Conservation (phyloP, 1,139 yeast species). For the Geotrichum phurueaensis region DNA sequence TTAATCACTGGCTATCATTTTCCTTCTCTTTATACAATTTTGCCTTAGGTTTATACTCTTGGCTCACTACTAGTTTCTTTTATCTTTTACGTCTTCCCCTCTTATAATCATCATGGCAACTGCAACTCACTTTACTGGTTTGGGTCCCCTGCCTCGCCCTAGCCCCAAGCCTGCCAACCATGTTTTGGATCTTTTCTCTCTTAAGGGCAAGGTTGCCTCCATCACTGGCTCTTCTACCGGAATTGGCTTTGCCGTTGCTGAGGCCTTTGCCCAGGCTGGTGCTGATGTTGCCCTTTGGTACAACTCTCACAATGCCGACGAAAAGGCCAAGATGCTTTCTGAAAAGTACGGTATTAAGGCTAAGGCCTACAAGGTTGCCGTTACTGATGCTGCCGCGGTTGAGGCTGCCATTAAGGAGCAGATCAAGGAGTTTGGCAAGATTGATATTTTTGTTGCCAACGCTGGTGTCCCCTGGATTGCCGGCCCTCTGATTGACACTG, state of each 20-base stretch:
- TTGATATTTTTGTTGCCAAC: conserved; percentile 82
- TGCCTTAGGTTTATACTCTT: not conserved
- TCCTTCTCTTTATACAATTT: not conserved
- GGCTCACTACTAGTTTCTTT: not conserved
- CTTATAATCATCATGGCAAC: conserved; percentile 12
- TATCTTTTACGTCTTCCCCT: not conserved
- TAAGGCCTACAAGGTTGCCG: conserved; percentile 67
- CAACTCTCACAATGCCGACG: conserved; percentile 57
- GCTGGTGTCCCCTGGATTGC: conserved; percentile 88
- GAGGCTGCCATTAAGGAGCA: conserved; percentile 52
- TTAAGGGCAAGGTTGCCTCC: conserved; percentile 82
- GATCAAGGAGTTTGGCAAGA: conserved; percentile 64
- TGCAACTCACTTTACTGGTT: conserved; percentile 32
- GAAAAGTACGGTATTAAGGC: conserved; percentile 59
- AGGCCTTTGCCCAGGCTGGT: conserved; percentile 84
- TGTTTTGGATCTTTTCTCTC: conserved; percentile 36
- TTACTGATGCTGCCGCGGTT: conserved; percentile 56
- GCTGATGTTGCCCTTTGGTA: conserved; percentile 88
- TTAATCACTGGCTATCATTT: not conserved
- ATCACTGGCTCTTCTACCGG: conserved; percentile 86
- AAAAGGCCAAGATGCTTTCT: conserved; percentile 51
- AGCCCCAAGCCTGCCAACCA: conserved; percentile 32
- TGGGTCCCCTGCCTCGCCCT: conserved; percentile 34
- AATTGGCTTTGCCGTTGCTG: conserved; percentile 78
- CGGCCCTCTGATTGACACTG: conserved; percentile 60